A percentile compares a stretch with the other conserved stretches of the same genome.
Evolutionary conservation across 495 filamentous ascomycete species (phyloP).

Genomic region (Tuber calosporum): DNA sequence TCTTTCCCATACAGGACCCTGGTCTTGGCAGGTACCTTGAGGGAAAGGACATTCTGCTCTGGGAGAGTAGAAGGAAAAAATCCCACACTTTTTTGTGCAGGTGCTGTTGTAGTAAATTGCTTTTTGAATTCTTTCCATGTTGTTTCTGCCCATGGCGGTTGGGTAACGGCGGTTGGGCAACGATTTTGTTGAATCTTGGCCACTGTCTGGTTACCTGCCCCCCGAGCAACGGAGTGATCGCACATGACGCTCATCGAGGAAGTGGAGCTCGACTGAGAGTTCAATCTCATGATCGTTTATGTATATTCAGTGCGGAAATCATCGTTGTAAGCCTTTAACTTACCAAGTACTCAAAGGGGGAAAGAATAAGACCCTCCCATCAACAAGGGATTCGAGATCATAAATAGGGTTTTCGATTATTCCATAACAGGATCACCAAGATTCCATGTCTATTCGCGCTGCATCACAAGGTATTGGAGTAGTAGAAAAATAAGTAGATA

Average conservation of each 20-base stretch:
- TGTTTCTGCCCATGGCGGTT: too few relatives aligned
- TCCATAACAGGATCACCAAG: background rate
- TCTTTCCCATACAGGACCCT: too few relatives aligned
- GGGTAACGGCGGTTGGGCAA: too few relatives aligned
- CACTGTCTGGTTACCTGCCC: too few relatives aligned
- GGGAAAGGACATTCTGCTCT: too few relatives aligned
- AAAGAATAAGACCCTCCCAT: background rate
- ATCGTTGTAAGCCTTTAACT: background rate
- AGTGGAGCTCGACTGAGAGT: background rate
- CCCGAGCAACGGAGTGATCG: background rate
- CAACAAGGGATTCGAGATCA: background rate
- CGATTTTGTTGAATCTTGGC: too few relatives aligned
- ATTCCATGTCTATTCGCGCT: background rate
- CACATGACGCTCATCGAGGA: background rate
- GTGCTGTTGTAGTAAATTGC: too few relatives aligned
- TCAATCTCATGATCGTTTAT: background rate
- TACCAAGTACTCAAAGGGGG: background rate
- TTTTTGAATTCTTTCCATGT: too few relatives aligned
- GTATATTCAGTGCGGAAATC: background rate
- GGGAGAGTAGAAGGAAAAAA: too few relatives aligned
- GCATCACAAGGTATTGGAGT: background rate
- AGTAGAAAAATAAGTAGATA: background rate
- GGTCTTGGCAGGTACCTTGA: too few relatives aligned
- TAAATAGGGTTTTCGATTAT: background rate
- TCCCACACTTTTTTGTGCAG: too few relatives aligned